Conservation (phyloP, 2,329 filamentous ascomycete genomes). For the Diaporthe capsici region DNA sequence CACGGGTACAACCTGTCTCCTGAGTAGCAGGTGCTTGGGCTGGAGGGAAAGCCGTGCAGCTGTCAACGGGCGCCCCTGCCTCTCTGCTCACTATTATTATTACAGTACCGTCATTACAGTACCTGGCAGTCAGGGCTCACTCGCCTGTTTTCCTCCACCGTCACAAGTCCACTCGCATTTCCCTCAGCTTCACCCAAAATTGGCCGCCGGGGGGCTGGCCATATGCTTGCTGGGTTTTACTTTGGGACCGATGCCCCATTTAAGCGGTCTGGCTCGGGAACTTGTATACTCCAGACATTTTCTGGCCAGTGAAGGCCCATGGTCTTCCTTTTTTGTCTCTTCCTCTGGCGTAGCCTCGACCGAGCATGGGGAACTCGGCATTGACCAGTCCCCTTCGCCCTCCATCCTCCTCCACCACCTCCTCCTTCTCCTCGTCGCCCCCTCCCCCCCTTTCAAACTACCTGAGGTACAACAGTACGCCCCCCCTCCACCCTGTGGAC, state of each 20-base stretch:
- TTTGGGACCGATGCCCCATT: constrained; percentile 30
- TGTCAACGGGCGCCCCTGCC: constrained; percentile 19
- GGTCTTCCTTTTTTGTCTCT: neutral
- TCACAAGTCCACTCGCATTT: neutral
- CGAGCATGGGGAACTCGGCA: constrained; percentile 23
- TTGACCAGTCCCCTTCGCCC: constrained; percentile 33
- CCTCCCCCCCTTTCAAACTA: neutral
- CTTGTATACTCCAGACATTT: constrained; percentile 35
- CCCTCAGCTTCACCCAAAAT: constrained; percentile 1
- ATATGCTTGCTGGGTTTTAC: constrained; percentile 10
- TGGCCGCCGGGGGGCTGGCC: neutral
- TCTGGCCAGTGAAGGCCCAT: constrained; percentile 34
- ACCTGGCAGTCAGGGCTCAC: neutral
- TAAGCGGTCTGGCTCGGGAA: constrained; percentile 10
- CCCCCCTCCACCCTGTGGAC: constrained; percentile 6
- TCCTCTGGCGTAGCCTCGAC: constrained; percentile 22
- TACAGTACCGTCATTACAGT: neutral
- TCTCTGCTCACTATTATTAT: neutral
- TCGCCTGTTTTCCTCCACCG: neutral
- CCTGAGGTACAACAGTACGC: constrained; percentile 9
- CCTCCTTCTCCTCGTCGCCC: neutral
- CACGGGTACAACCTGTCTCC: constrained; percentile 22
- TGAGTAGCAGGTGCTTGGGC: neutral
- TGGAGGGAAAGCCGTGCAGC: neutral
- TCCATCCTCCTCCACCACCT: constrained; percentile 19